These are phyloP conservation scores for Filobasidium uniguttulatum DNA, from an alignment of 1,284 basidiomycete species.

Conservation along the genomic window DNA sequence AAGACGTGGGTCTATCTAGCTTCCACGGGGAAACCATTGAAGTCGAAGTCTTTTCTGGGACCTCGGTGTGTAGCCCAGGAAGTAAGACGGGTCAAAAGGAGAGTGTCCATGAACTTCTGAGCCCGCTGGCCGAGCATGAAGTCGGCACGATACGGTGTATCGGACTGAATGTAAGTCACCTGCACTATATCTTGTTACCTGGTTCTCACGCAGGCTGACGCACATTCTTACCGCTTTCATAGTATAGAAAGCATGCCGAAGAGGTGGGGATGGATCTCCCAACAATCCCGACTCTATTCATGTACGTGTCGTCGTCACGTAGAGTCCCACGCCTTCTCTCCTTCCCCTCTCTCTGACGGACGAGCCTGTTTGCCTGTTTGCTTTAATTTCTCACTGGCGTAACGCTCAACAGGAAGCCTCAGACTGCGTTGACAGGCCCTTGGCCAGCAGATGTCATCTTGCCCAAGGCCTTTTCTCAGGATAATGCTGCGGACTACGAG, in stretches of 20 bases:
- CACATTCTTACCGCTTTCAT: constrained; percentile 14
- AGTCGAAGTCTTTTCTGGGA: constrained; percentile 27
- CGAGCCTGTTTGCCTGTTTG: too few relatives aligned
- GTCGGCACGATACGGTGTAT: constrained; percentile 34
- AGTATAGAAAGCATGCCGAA: constrained; percentile 36
- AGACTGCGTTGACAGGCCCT: constrained; percentile 25
- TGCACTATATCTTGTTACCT: too few relatives aligned
- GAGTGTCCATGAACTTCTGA: constrained; percentile 25
- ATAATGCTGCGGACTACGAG: constrained; percentile 71
- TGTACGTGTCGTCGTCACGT: constrained; percentile 8
- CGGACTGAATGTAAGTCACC: constrained; percentile 29
- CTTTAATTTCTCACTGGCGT: too few relatives aligned
- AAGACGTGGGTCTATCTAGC: constrained; percentile 36
- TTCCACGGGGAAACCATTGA: constrained; percentile 22
- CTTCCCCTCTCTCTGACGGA: neutral
- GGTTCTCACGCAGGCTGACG: too few relatives aligned
- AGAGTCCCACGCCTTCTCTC: neutral
- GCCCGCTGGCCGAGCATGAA: constrained; percentile 27
- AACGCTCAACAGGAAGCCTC: constrained; percentile 23
- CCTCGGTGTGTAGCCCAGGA: constrained; percentile 28
- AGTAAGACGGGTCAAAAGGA: constrained; percentile 25
- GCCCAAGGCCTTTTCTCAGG: constrained; percentile 43
- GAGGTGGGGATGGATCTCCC: constrained; percentile 28
- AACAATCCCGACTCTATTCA: constrained; percentile 27
- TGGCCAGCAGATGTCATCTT: constrained; percentile 25